Percentiles rank a stretch among this genome's conserved stretches.
These are phyloP conservation scores for Mesotaenium endlicherianum DNA, from an alignment of 139 green algal species.

Conservation along the genomic window DNA sequence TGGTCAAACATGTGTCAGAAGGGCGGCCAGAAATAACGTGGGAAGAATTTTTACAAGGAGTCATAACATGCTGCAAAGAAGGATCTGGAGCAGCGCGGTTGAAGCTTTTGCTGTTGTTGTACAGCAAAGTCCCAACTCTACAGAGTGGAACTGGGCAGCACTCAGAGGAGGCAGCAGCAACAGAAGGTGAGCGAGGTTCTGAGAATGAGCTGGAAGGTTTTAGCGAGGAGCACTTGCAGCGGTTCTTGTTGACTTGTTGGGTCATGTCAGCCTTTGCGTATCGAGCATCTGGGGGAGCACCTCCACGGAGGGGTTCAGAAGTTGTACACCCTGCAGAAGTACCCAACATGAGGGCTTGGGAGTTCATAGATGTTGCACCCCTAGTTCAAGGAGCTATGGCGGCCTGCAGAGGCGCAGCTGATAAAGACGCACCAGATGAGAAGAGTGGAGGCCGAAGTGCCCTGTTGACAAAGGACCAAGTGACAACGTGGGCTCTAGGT, in stretches of 20 bases:
- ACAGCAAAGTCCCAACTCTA: background rate
- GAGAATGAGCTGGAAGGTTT: background rate
- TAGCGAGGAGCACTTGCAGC: background rate
- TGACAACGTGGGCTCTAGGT: background rate
- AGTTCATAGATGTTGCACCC: background rate
- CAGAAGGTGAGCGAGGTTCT: background rate
- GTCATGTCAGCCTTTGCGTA: background rate
- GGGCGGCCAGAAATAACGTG: too few relatives aligned
- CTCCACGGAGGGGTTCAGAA: background rate
- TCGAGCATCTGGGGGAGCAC: background rate
- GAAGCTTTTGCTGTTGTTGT: background rate
- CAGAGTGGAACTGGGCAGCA: background rate
- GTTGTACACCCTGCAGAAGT: too few relatives aligned
- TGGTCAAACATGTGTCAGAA: too few relatives aligned
- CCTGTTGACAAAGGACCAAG: background rate
- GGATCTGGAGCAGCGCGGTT: background rate
- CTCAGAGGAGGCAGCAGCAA: background rate
- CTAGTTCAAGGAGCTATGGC: background rate
- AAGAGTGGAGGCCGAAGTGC: background rate
- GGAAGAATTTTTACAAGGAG: background rate
- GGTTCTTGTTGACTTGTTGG: constrained; percentile 3
- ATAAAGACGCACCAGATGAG: background rate
- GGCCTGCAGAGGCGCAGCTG: background rate
- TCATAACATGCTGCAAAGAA: background rate
- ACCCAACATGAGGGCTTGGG: too few relatives aligned